A percentile compares a stretch with the other conserved stretches of the same genome.
Conservation (phyloP, 306 rosid genomes). For the Prunus fruticosa region DNA sequence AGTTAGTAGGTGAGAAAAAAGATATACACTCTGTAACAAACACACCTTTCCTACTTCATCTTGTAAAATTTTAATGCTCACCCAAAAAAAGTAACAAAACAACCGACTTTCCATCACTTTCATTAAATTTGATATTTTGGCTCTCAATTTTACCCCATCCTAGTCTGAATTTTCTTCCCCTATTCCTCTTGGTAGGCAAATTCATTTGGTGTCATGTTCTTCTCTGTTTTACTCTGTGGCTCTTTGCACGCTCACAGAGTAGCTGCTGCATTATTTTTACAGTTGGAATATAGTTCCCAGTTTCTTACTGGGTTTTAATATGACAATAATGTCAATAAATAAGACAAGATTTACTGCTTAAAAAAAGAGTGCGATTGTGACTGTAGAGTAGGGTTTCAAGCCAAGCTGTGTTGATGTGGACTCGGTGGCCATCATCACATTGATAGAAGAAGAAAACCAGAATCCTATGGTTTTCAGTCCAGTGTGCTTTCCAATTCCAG, state of each 20-base stretch:
- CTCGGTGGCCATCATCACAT: no score
- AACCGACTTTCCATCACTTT: not conserved
- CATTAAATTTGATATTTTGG: not conserved
- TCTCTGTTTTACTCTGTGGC: no score
- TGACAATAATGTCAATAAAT: slow-evolving; percentile 2
- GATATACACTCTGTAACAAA: slow-evolving; percentile 2
- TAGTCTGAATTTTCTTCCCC: not conserved
- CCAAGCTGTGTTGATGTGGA: no score
- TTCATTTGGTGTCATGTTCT: no score
- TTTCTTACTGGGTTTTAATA: not conserved
- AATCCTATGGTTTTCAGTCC: slow-evolving; percentile 12
- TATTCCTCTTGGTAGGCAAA: no score
- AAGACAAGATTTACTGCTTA: slow-evolving; percentile 17
- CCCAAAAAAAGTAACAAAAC: not conserved
- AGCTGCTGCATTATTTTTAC: not conserved
- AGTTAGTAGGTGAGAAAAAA: slow-evolving; percentile 2
- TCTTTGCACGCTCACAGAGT: not conserved
- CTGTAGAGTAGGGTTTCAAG: not conserved
- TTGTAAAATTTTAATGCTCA: not conserved
- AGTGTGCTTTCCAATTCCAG: not conserved
- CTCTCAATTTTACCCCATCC: not conserved
- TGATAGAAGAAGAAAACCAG: no score
- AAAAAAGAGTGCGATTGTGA: not conserved
- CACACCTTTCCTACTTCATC: not conserved
- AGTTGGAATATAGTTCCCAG: not conserved